Conservation (phyloP, 78 protist species). For the Dictyostelium discoideum region DNA sequence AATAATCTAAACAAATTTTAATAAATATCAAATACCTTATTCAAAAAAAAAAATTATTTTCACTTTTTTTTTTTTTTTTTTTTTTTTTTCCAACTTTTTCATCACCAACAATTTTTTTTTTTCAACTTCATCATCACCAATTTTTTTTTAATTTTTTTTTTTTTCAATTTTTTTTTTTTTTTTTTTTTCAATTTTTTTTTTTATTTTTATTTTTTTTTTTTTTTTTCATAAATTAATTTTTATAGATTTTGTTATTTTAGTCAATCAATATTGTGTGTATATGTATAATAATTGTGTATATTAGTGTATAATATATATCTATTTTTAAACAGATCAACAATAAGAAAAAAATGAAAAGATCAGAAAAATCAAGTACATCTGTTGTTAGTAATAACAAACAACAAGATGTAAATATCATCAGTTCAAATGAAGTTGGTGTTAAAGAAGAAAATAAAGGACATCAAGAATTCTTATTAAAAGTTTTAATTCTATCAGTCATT, state of each 20-base stretch:
- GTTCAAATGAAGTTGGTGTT: not conserved
- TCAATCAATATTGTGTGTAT: not conserved
- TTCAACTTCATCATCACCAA: not conserved
- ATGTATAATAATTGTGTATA: not conserved
- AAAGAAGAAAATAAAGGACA: conserved; percentile 32
- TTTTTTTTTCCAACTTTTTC: not conserved
- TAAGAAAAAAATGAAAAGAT: not conserved
- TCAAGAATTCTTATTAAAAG: conserved; percentile 75
- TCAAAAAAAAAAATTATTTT: no score
- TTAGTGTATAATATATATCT: not conserved
- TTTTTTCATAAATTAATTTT: not conserved
- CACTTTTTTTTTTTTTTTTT: not conserved
- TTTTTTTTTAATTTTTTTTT: not conserved
- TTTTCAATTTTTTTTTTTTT: not conserved
- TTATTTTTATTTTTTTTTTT: conserved; percentile 3
- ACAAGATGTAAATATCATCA: not conserved
- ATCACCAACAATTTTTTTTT: no score
- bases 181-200: not conserved
- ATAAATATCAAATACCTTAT: no score
- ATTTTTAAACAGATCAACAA: not conserved
- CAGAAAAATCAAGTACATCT: not conserved
- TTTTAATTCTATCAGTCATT: conserved; percentile 78
- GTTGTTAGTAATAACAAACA: not conserved
- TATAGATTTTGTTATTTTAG: not conserved
- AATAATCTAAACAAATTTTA: no score